A percentile compares a stretch with the other conserved stretches of the same genome.
phyloP scores from a whole-genome alignment of 1,139 yeast genomes.

The Yamadazyma oceani region DNA sequence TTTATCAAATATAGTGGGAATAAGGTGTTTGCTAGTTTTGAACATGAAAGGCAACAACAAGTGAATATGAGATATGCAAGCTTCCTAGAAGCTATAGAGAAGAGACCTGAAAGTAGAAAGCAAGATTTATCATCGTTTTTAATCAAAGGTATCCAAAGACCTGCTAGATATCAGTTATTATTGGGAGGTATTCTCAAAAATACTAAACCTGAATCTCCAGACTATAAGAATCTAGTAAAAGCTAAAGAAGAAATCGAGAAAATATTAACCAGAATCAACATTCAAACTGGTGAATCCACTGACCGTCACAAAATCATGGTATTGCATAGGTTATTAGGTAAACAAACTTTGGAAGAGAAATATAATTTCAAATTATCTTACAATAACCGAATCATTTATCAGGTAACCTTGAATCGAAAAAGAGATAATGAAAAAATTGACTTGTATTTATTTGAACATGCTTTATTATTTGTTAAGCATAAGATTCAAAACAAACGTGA shows the following conservation, averaged over 20 bases:
- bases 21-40: slow-evolving; percentile 92
- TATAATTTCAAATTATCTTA: slow-evolving; percentile 70
- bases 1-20: slow-evolving; percentile 94
- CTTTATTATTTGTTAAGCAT: slow-evolving; percentile 79
- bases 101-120: slow-evolving; percentile 85
- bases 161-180: slow-evolving; percentile 89
- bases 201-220: slow-evolving; percentile 75
- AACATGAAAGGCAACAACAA: slow-evolving; percentile 91
- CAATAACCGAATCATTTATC: slow-evolving; percentile 78
- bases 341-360: slow-evolving; percentile 68
- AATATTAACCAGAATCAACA: slow-evolving; percentile 76
- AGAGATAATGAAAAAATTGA: slow-evolving; percentile 81
- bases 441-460: slow-evolving; percentile 85
- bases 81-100: slow-evolving; percentile 88
- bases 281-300: slow-evolving; percentile 91
- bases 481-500: slow-evolving; percentile 89
- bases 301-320: slow-evolving; percentile 90
- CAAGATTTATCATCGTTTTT: slow-evolving; percentile 90
- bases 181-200: slow-evolving; percentile 81
- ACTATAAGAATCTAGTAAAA: slow-evolving; percentile 64
- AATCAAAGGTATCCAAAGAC: slow-evolving; percentile 93
- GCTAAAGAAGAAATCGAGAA: slow-evolving; percentile 78
- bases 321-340: slow-evolving; percentile 76
- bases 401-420: slow-evolving; percentile 65
- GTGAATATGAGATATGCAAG: slow-evolving; percentile 87